Base-by-base conservation (phyloP, 805 yeast species). In the Ogataea trehalophila region DNA sequence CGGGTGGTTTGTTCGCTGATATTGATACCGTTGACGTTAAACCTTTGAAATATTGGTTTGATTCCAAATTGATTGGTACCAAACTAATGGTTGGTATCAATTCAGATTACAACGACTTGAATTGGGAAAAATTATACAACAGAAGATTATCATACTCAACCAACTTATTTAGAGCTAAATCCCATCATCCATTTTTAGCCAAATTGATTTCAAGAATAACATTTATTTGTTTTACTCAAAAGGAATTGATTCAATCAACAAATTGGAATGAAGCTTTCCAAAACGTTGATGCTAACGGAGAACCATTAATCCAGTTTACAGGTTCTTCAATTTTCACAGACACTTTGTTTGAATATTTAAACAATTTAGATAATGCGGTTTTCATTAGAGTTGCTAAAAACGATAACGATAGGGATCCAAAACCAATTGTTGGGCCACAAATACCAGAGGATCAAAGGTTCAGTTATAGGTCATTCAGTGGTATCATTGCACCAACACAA, bases 1-100 rank as follows among this genome's bases (percentile, higher is more conserved):
- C 66, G 34, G 84, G 84, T 39, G 84, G 84, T 8, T 72, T 74
- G 8, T 79, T 77, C 53, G 71, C 80, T 5, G 84, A 79, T 54
- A 75, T 77, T 33, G 83, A 79, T 58, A 77, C 83, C 0, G 65
- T 63, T 48, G 73, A 79, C 8, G 67, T 72, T 50, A 78, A 71
- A 50, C 80, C 80, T 4, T 39, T 58, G 22, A 51, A 49, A 42
- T 53, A 50, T 47, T 58, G 61, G 69, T 56, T 57, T 44, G 50
- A 56, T 35, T 59, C 67, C 11, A 57, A 51, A 50, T 51, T 47
- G 14, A 47, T 48, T 6, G 54, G 52, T 3, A 54, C 52, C 6
- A 59, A 53, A 44, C 47, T 65, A 23, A 52, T 60, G 57, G 61
- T 63, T 38, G 69, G 68, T 31, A 52, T 65, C 33, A 54, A 54